phyloP scores from a whole-genome alignment of 2,329 filamentous ascomycete genomes.

The Phoma sp. region DNA sequence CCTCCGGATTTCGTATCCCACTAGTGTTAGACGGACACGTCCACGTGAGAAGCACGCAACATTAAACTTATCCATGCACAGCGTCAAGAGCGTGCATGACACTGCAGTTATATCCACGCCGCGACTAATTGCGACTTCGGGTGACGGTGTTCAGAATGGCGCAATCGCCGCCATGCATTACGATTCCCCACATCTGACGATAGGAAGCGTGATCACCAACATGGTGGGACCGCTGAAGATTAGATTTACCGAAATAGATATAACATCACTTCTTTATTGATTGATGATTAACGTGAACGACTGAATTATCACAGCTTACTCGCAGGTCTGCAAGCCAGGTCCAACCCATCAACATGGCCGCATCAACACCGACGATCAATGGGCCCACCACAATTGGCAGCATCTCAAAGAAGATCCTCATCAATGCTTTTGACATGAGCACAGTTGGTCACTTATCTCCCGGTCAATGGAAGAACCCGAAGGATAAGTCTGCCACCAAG shows the following conservation, averaged over 20 bases:
- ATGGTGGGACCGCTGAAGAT: neutral
- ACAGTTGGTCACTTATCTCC: constrained; percentile 70
- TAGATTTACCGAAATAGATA: neutral
- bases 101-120: constrained; percentile 4
- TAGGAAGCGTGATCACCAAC: neutral
- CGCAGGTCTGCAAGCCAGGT: too few relatives aligned
- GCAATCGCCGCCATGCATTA: constrained; percentile 29
- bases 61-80: neutral
- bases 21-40: neutral
- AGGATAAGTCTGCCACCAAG: constrained; percentile 68
- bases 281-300: too few relatives aligned
- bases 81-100: neutral
- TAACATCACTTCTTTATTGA: neutral
- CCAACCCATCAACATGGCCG: constrained; percentile 22
- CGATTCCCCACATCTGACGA: constrained; percentile 12
- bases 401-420: constrained; percentile 60
- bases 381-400: neutral
- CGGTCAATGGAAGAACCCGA: constrained; percentile 73
- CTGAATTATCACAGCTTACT: too few relatives aligned
- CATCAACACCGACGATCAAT: constrained; percentile 16
- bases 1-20: too few relatives aligned
- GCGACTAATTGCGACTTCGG: constrained; percentile 14
- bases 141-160: constrained; percentile 21
- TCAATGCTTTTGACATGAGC: constrained; percentile 73
- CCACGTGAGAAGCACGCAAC: neutral